These are phyloP conservation scores for Globisporangium echinulatum DNA, from an alignment of 352 stramenopile genomes.

Conservation along the genomic window DNA sequence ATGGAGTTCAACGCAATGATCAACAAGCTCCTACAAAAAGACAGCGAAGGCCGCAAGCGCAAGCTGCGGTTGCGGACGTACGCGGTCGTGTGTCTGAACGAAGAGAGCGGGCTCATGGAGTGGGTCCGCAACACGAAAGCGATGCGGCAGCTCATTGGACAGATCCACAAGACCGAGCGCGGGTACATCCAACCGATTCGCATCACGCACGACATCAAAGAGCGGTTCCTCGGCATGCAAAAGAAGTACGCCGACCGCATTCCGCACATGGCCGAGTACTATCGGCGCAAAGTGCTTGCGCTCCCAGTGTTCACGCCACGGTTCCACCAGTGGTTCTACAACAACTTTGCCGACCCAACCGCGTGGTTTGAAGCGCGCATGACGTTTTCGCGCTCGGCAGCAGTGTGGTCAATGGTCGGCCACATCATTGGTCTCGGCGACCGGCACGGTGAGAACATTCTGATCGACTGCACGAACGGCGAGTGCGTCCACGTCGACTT, in stretches of 20 bases:
- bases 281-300: conserved; percentile 56
- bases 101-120: conserved; percentile 99
- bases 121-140: conserved; percentile 98
- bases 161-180: conserved; percentile 85
- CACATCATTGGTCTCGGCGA: conserved; percentile 93
- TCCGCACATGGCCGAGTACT: conserved; percentile 69
- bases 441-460: conserved; percentile 99
- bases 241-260: conserved; percentile 79
- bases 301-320: conserved; percentile 88
- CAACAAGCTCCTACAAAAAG: conserved; percentile 96
- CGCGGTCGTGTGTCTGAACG: conserved; percentile 97
- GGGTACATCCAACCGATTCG: conserved; percentile 77
- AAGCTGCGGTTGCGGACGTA: conserved; percentile 97
- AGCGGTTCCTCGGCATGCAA: conserved; percentile 86
- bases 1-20: conserved; percentile 99
- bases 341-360: conserved; percentile 96
- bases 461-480: conserved; percentile 96
- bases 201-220: conserved; percentile 76
- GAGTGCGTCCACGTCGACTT: conserved; percentile 99
- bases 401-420: conserved; percentile 96
- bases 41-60: conserved; percentile 84
- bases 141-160: conserved; percentile 84
- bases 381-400: conserved; percentile 79
- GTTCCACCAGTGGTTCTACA: conserved; percentile 99
- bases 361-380: conserved; percentile 96